These are phyloP conservation scores for Bryum argenteum DNA, from an alignment of 225 moss, liverwort and hornwort genomes.

Conservation along the genomic window DNA sequence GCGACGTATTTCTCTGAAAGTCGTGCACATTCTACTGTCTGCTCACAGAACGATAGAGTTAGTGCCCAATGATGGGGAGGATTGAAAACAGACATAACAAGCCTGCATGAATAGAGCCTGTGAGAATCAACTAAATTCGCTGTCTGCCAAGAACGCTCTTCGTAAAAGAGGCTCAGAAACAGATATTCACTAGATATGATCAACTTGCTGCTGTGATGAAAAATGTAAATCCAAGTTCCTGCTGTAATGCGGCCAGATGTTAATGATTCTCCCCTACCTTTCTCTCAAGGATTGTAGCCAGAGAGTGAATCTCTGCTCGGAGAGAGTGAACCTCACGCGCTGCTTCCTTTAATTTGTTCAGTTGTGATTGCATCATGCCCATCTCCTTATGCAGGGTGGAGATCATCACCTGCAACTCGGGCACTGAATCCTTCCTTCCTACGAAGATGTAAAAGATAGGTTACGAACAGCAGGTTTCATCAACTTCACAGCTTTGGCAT, in stretches of 20 bases:
- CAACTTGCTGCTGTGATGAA: background rate
- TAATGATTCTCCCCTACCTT: slow-evolving; percentile 55
- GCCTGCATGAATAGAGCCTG: slow-evolving; percentile 4
- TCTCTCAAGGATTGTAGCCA: slow-evolving; percentile 71
- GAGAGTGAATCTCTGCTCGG: slow-evolving; percentile 79
- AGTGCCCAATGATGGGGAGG: slow-evolving; percentile 5
- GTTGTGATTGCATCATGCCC: slow-evolving; percentile 94
- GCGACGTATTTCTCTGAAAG: slow-evolving; percentile 68
- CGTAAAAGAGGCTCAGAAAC: background rate
- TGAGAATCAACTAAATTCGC: background rate
- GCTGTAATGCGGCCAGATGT: slow-evolving; percentile 15
- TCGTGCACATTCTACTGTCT: slow-evolving; percentile 69
- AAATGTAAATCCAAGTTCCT: slow-evolving; percentile 20
- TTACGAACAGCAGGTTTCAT: slow-evolving; percentile 29
- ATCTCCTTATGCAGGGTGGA: slow-evolving; percentile 94
- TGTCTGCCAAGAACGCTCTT: background rate
- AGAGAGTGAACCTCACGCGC: slow-evolving; percentile 83
- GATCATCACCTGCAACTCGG: slow-evolving; percentile 97
- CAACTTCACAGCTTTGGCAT: slow-evolving; percentile 11
- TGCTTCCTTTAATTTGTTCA: slow-evolving; percentile 90
- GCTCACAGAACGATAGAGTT: slow-evolving; percentile 22
- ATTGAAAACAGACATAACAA: slow-evolving; percentile 11
- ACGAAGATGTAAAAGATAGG: slow-evolving; percentile 27
- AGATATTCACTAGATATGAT: background rate
- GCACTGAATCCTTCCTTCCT: slow-evolving; percentile 92